Evolutionary conservation across 495 filamentous ascomycete genomes (phyloP).

Genomic region (Penicillium herquei): DNA sequence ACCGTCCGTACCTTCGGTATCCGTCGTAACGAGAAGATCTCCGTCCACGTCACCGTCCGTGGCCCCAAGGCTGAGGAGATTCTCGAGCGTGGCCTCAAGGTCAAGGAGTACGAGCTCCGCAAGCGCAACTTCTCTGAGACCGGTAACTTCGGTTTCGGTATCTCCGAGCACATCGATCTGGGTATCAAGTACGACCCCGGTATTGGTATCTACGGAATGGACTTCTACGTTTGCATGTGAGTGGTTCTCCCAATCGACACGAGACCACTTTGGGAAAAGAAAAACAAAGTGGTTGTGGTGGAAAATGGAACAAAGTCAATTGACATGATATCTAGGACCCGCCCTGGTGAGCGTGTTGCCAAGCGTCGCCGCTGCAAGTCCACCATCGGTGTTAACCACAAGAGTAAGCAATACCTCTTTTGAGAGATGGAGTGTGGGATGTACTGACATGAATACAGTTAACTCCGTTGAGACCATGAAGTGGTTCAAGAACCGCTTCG

Average conservation of each 20-base stretch:
- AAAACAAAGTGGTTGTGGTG: background rate
- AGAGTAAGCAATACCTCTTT: constrained; percentile 34
- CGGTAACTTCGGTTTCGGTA: constrained; percentile 99
- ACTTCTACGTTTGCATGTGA: constrained; percentile 99
- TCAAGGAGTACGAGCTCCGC: constrained; percentile 99
- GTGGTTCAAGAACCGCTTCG: constrained; percentile 99
- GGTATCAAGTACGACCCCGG: constrained; percentile 99
- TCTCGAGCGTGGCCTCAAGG: constrained; percentile 99
- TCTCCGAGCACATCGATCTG: constrained; percentile 99
- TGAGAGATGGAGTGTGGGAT: no score
- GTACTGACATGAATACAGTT: constrained; percentile 34
- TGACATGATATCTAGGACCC: constrained; percentile 56
- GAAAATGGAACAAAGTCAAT: no score
- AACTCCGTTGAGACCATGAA: constrained; percentile 89
- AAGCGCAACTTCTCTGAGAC: constrained; percentile 99
- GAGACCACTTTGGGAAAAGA: background rate
- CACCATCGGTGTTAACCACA: constrained; percentile 82
- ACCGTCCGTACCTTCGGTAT: constrained; percentile 99
- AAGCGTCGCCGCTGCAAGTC: constrained; percentile 88
- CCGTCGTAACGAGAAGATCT: constrained; percentile 99
- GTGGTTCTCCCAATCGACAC: constrained; percentile 14
- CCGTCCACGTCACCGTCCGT: constrained; percentile 99
- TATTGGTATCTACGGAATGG: constrained; percentile 99
- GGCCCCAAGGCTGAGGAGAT: constrained; percentile 99
- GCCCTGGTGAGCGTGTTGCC: constrained; percentile 95